Percentiles rank a stretch among this genome's conserved stretches.
Evolutionary conservation across 1,139 yeast genomes (phyloP).

Genomic region (Pneumocystis murina): DNA sequence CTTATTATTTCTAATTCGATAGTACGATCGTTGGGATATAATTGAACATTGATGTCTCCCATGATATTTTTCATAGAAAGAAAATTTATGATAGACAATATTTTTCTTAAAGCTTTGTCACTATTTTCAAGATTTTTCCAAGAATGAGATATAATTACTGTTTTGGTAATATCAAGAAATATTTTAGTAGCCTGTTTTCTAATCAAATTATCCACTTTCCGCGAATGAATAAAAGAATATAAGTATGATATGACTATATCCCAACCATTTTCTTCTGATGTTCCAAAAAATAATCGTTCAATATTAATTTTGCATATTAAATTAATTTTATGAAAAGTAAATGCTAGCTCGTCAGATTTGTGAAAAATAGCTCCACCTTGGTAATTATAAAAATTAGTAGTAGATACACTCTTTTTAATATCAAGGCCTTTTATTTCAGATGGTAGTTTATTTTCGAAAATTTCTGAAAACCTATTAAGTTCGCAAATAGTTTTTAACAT

Average conservation of each 20-base stretch:
- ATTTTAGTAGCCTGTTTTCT: conserved; percentile 16
- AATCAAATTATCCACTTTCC: conserved; percentile 16
- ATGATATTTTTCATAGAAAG: conserved; percentile 12
- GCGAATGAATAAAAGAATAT: conserved; percentile 30
- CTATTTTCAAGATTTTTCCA: conserved; percentile 21
- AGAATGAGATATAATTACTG: conserved; percentile 18
- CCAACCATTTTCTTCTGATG: conserved; percentile 29
- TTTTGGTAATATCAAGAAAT: conserved; percentile 14
- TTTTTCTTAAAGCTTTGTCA: conserved; percentile 9
- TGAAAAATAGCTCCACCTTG: background rate
- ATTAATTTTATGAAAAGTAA: conserved; percentile 26
- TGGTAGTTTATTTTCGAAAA: background rate
- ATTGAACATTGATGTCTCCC: conserved; percentile 10
- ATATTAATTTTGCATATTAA: conserved; percentile 39
- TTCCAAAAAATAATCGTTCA: conserved; percentile 31
- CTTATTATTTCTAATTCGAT: conserved; percentile 42
- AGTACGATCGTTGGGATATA: conserved; percentile 11
- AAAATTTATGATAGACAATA: conserved; percentile 12
- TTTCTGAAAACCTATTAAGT: background rate
- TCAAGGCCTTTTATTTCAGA: background rate
- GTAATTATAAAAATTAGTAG: background rate
- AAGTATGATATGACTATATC: conserved; percentile 31
- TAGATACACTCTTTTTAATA: background rate
- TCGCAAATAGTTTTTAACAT: background rate
- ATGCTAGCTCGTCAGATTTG: conserved; percentile 21